Conservation (phyloP, 176 grass and related monocot species). For the Thalia dealbata region DNA sequence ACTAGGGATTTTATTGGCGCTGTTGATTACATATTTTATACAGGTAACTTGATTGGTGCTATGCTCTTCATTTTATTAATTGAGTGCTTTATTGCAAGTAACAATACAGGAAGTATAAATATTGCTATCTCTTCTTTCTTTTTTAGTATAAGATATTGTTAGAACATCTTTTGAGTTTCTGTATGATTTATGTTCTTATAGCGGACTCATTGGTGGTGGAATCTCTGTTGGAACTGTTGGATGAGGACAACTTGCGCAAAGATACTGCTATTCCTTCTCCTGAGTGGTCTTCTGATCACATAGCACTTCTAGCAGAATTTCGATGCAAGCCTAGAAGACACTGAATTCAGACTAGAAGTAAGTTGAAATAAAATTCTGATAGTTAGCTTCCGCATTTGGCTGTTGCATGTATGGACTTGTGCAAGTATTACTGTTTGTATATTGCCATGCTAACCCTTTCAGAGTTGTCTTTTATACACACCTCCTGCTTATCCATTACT, state of each 20-base stretch:
- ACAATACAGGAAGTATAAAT: neutral
- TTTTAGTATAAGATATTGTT: neutral
- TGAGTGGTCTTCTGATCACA: conserved; percentile 98
- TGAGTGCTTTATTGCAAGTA: conserved; percentile 8
- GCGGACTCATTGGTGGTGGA: conserved; percentile 94
- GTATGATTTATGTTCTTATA: conserved; percentile 28
- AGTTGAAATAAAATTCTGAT: conserved; percentile 25
- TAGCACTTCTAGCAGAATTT: conserved; percentile 94
- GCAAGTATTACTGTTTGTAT: neutral
- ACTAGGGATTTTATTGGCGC: conserved; percentile 94
- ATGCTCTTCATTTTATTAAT: neutral
- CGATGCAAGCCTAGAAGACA: conserved; percentile 90
- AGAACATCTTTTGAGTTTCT: neutral
- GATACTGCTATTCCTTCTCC: conserved; percentile 93
- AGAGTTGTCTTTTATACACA: neutral
- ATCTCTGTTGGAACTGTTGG: conserved; percentile 88
- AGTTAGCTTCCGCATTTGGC: neutral
- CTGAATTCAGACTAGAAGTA: conserved; percentile 40
- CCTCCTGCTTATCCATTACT: neutral
- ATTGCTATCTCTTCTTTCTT: neutral
- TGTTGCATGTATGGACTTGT: neutral
- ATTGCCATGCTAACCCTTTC: neutral
- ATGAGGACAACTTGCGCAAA: conserved; percentile 96
- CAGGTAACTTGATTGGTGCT: conserved; percentile 36
- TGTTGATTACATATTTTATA: conserved; percentile 98